These are phyloP conservation scores for Zea mays DNA, from an alignment of 176 grass and related monocot genomes.

Conservation along the genomic window Zm-B73-REFERENCE-NAM-5.0 NC_050096.1:193293001-193293500, in stretches of 20 bases:
- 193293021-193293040: background rate
- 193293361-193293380: background rate
- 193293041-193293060: too few relatives aligned
- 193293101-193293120: background rate
- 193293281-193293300: slow-evolving; percentile 10
- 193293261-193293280: background rate
- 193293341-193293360: slow-evolving; percentile 1
- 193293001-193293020: background rate
- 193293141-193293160: background rate
- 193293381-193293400: slow-evolving; percentile 3
- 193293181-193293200: slow-evolving; percentile 23
- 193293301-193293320: slow-evolving; percentile 13
- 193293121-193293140: slow-evolving; percentile 10
- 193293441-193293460: background rate
- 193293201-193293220: background rate
- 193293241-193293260: slow-evolving; percentile 10
- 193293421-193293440: slow-evolving; percentile 7
- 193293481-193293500: background rate
- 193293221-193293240: background rate
- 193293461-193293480: background rate
- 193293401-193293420: background rate
- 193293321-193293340: slow-evolving; percentile 14
- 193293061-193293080: background rate
- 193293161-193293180: slow-evolving; percentile 19
- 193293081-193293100: background rate